Evolutionary conservation across 352 stramenopile species (phyloP).

Genomic region (Globisporangium spinosum): DNA sequence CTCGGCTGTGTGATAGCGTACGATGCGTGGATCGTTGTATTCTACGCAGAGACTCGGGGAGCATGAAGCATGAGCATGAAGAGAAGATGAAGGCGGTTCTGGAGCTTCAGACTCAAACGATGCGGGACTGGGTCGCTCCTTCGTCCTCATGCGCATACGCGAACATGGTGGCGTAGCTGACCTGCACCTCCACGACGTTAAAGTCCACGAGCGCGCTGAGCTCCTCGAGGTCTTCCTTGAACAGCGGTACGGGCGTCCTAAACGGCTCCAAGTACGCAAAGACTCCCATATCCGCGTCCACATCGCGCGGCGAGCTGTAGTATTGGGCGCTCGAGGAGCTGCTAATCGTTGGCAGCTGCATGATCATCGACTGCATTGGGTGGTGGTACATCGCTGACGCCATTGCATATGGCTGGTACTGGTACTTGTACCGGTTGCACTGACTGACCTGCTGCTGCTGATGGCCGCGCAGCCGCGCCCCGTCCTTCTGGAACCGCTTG

Average conservation of each 20-base stretch:
- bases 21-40: not conserved
- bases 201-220: conserved; percentile 34
- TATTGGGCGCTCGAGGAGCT: not conserved
- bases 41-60: not conserved
- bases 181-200: conserved; percentile 9
- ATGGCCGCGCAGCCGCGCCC: conserved; percentile 12
- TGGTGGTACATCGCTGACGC: no score
- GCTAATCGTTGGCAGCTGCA: conserved; percentile 8
- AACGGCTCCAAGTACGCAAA: conserved; percentile 31
- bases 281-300: conserved; percentile 18
- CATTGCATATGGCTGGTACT: not conserved
- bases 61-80: not conserved
- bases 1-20: not conserved
- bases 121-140: conserved; percentile 6
- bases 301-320: conserved; percentile 24
- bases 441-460: not conserved
- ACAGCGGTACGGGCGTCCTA: conserved; percentile 27
- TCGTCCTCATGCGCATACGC: conserved; percentile 1
- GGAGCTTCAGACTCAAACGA: conserved; percentile 2
- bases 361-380: conserved; percentile 2
- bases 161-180: not conserved
- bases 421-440: not conserved
- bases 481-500: conserved; percentile 14
- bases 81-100: not conserved
- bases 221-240: conserved; percentile 38